phyloP scores from a whole-genome alignment of 1,139 yeast species.

The Saccharomyces hybrid region DNA sequence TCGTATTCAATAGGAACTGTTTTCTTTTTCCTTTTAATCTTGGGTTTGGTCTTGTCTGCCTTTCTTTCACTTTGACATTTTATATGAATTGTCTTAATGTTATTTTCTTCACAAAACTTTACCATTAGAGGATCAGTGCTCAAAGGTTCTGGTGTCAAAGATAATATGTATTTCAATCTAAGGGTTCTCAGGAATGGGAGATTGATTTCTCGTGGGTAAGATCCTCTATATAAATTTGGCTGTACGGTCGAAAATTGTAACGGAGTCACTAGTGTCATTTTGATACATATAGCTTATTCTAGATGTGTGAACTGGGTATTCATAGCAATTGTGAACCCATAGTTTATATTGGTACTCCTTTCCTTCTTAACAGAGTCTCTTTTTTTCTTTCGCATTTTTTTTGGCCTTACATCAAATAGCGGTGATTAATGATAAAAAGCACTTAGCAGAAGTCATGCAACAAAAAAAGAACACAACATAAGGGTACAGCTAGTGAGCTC shows the following conservation, averaged over 20 bases:
- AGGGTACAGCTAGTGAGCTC: not conserved
- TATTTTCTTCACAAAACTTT: conserved; percentile 38
- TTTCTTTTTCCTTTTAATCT: conserved; percentile 67
- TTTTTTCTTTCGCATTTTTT: not conserved
- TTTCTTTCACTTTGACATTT: conserved; percentile 46
- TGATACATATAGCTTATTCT: not conserved
- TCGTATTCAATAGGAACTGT: conserved; percentile 71
- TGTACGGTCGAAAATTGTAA: conserved; percentile 68
- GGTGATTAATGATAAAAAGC: not conserved
- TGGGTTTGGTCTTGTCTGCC: conserved; percentile 32
- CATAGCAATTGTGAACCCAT: not conserved
- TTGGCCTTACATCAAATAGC: not conserved
- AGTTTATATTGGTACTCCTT: not conserved
- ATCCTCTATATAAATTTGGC: conserved; percentile 69
- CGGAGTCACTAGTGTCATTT: conserved; percentile 58
- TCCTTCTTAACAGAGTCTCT: not conserved
- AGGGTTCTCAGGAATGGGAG: conserved; percentile 63
- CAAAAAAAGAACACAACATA: not conserved
- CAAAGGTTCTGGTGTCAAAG: conserved; percentile 73
- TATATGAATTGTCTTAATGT: conserved; percentile 51
- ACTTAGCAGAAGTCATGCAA: not conserved
- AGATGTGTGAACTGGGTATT: not conserved
- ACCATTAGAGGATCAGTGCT: conserved; percentile 22
- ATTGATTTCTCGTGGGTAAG: conserved; percentile 75
- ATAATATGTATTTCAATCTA: conserved; percentile 61